Conservation (phyloP, 2,329 filamentous ascomycete species). For the Cercospora citrullina region DNA sequence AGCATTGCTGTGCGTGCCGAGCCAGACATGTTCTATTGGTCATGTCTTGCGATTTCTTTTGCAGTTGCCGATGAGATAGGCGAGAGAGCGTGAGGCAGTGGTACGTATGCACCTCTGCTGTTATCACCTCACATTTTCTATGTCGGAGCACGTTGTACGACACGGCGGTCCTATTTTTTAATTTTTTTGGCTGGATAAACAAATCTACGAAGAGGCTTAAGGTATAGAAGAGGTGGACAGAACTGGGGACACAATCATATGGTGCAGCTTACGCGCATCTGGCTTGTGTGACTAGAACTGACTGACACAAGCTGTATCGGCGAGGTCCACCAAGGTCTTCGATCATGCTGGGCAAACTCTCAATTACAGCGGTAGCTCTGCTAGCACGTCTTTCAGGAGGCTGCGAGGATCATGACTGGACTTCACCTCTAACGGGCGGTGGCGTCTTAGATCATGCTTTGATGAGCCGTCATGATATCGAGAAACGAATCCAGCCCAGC, state of each 20-base stretch:
- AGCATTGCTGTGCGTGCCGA: constrained; percentile 1
- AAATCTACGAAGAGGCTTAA: neutral
- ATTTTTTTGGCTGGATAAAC: neutral
- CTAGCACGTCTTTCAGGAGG: constrained; percentile 15
- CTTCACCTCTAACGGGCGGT: constrained; percentile 20
- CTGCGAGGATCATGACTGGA: constrained; percentile 29
- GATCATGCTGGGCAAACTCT: constrained; percentile 19
- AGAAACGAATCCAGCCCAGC: constrained; percentile 25
- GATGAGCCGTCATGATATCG: constrained; percentile 20
- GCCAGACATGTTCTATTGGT: neutral
- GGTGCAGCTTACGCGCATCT: neutral
- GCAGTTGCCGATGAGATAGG: neutral
- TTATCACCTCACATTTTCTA: neutral
- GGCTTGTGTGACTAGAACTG: neutral
- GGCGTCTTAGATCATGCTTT: constrained; percentile 23
- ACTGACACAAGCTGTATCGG: neutral
- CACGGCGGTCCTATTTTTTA: neutral
- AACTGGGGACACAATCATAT: neutral
- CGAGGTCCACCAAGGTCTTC: constrained; percentile 1
- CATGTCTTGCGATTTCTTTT: neutral
- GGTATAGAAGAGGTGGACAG: neutral
- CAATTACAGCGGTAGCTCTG: constrained; percentile 14
- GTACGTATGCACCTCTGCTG: neutral
- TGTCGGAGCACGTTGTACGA: neutral
- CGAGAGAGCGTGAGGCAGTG: neutral